Conservation (phyloP, 805 yeast species). For the Candida takata region DNA sequence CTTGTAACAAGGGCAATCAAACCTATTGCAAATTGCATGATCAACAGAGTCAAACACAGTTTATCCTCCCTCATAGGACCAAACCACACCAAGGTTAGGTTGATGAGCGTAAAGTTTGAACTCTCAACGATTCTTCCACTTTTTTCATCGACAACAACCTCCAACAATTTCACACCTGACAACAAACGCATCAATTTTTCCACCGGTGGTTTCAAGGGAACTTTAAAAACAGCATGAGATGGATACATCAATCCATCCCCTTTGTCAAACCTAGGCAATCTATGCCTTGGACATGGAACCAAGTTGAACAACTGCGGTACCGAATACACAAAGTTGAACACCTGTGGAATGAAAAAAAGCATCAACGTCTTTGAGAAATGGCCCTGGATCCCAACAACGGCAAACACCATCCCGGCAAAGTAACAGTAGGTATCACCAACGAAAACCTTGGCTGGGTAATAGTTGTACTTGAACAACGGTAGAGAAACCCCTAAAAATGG, state of each 20-base stretch:
- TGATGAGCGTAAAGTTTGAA: conserved; percentile 77
- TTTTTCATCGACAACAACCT: conserved; percentile 23
- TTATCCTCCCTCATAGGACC: conserved; percentile 88
- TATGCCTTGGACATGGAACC: conserved; percentile 92
- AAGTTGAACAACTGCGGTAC: conserved; percentile 85
- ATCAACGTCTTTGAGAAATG: conserved; percentile 92
- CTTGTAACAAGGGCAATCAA: conserved; percentile 59
- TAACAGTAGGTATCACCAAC: conserved; percentile 99
- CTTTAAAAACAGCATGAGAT: conserved; percentile 43
- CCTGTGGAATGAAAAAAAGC: conserved; percentile 84
- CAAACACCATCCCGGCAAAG: conserved; percentile 98
- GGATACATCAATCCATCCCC: conserved; percentile 71
- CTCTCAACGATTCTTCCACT: conserved; percentile 16
- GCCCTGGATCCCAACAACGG: conserved; percentile 91
- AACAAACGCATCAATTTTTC: conserved; percentile 38
- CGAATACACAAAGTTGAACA: conserved; percentile 81
- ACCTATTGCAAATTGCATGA: conserved; percentile 61
- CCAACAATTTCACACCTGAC: conserved; percentile 43
- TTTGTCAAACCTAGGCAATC: conserved; percentile 73
- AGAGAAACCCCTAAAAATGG: conserved; percentile 85
- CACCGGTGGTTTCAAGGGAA: conserved; percentile 27
- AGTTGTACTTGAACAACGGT: conserved; percentile 70
- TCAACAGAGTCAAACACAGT: conserved; percentile 54
- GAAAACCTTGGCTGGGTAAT: conserved; percentile 89
- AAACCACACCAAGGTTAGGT: conserved; percentile 71